Conservation (phyloP, 495 filamentous ascomycete genomes). For the Penicillium ochrochloron region DNA sequence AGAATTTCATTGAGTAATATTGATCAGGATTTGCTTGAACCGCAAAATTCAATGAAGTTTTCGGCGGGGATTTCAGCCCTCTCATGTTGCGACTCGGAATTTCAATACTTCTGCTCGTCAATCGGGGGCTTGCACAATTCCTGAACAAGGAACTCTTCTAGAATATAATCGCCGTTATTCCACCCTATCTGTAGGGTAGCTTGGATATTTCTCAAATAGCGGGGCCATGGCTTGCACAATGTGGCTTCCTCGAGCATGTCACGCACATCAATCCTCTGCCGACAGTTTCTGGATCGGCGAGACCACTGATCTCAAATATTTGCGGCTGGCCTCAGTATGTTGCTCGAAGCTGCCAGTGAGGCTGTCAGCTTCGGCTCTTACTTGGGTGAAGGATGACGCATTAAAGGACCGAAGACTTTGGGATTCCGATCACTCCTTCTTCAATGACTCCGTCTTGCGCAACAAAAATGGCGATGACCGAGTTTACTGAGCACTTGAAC, state of each 20-base stretch:
- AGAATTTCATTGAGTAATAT: no score
- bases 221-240: not conserved
- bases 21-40: no score
- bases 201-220: not conserved
- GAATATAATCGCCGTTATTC: not conserved
- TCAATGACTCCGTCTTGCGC: no score
- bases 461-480: no score
- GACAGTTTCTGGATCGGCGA: no score
- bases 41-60: no score
- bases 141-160: no score
- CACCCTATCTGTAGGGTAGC: not conserved
- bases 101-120: not conserved
- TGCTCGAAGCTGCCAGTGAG: not conserved
- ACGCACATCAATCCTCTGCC: not conserved
- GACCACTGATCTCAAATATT: not conserved
- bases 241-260: not conserved
- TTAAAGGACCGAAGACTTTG: no score
- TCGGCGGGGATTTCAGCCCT: not conserved
- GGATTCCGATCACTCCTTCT: no score
- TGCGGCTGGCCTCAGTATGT: not conserved
- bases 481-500: no score
- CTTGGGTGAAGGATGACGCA: not conserved
- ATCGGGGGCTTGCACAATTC: no score
- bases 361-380: not conserved
- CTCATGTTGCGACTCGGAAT: not conserved